phyloP scores from a whole-genome alignment of 306 rosid species.

The Echinosophora koreensis region DNA sequence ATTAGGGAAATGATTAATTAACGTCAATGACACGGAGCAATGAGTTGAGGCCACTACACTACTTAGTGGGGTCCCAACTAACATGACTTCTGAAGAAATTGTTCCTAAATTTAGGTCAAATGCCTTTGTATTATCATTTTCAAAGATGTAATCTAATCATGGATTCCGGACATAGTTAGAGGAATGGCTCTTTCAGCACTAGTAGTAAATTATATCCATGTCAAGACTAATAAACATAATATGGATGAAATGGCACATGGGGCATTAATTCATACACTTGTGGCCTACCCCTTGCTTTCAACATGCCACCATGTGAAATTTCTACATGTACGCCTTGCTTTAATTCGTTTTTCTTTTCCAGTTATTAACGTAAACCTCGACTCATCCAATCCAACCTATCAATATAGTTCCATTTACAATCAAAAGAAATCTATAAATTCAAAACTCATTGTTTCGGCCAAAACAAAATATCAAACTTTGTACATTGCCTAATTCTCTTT shows the following conservation, averaged over 20 bases:
- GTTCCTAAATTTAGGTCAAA: slow-evolving; percentile 54
- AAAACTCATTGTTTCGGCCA: too few species aligned
- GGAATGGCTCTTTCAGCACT: slow-evolving; percentile 54
- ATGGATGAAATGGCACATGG: slow-evolving; percentile 50
- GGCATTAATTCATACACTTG: slow-evolving; percentile 57
- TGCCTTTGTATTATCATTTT: slow-evolving; percentile 54
- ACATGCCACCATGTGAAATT: slow-evolving; percentile 57
- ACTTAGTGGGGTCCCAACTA: slow-evolving; percentile 64
- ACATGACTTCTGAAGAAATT: slow-evolving; percentile 51
- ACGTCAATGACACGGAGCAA: slow-evolving; percentile 48
- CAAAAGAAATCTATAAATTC: too few species aligned
- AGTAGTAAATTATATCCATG: slow-evolving; percentile 42
- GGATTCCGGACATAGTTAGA: slow-evolving; percentile 58
- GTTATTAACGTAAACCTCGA: neutral
- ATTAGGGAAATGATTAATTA: neutral
- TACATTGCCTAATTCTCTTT: too few species aligned
- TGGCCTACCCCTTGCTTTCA: slow-evolving; percentile 49
- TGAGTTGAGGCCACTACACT: slow-evolving; percentile 46
- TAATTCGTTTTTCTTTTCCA: neutral
- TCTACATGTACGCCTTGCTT: neutral
- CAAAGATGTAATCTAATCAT: slow-evolving; percentile 57
- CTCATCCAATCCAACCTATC: neutral
- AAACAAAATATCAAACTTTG: too few species aligned
- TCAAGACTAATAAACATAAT: slow-evolving; percentile 19
- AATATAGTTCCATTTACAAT: neutral